Base-by-base conservation (phyloP, 768 basidiomycete genomes). In the Trichaptum fuscoviolaceum region DNA sequence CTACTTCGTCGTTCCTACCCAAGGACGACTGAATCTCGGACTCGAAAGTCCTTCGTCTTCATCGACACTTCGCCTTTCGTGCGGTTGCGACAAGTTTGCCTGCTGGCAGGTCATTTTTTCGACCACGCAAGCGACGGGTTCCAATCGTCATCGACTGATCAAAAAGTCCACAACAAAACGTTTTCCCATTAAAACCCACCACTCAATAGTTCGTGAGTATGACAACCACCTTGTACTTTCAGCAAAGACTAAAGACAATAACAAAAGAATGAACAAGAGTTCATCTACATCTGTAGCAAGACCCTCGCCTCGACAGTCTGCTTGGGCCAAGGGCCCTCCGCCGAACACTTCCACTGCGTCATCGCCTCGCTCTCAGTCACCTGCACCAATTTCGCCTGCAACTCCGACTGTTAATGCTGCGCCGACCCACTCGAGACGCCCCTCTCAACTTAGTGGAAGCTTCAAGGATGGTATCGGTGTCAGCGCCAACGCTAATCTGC, bases 261-360 rank as follows among this genome's bases (percentile, higher is more conserved):
- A 57, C 35, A 9, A 70, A 12, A 93, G 91, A 93, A 96, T 96
- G 94, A 96, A 92, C 92, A 95, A 90, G 89, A 86, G 86, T 80
- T 87, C 91, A 71, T 85, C 89, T 78, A 83, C 86, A 78, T 81
- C 90, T 78, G 81, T 81, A 81, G 77, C 85, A 80, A 89, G 89
- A 86, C 88, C 81, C 82, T 84, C 84, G 79, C 77, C 86, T 81
- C 86, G 83, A 82, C 86, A 87, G 84, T 93, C 93, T 79, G 93
- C 92, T 83, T 96, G 94, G 94, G 81, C 91, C 80, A 90, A 80
- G 84, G 93, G 93, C 77, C 93, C 93, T 63, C 93, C 94, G 65
- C 84, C 85, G 80, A 83, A 77, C 70, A 79, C 87, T 67, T 77
- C 84, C 65, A 79, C 80, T 67, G 77, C 79, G 63, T 76, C 89